A percentile compares a stretch with the other conserved stretches of the same genome.
phyloP scores from a whole-genome alignment of 2,329 filamentous ascomycete species.

The Raffaelea albimanens region DNA sequence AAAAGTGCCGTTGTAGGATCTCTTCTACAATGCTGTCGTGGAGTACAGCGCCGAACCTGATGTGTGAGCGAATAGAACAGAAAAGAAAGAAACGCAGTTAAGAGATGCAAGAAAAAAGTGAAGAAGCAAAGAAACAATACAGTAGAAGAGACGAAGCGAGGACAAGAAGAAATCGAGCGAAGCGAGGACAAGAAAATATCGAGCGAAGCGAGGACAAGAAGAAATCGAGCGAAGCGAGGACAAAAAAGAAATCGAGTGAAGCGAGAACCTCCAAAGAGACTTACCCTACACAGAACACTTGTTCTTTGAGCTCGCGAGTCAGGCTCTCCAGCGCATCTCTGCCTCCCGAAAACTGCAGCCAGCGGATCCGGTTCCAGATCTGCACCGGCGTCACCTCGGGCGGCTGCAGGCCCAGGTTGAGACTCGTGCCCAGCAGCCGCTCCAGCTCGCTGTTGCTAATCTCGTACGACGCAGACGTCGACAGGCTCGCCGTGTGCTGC shows the following conservation, averaged over 20 bases:
- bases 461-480: neutral
- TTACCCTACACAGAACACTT: conserved; percentile 2
- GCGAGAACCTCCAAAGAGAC: no score
- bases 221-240: neutral
- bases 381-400: conserved; percentile 2
- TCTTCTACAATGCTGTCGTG: neutral
- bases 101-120: no score
- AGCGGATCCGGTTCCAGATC: conserved; percentile 2
- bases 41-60: neutral
- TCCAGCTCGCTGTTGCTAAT: neutral
- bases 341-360: neutral
- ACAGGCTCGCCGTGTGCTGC: neutral
- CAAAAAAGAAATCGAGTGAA: neutral
- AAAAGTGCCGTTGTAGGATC: neutral
- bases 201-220: neutral
- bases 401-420: neutral
- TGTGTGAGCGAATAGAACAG: neutral
- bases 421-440: neutral
- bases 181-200: no score
- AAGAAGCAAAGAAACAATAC: no score
- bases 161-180: neutral
- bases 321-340: neutral
- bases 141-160: neutral
- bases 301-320: neutral
- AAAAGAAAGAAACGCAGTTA: no score